phyloP scores from a whole-genome alignment of 116 monocot genomes.

The Phalaenopsis hybrid region DNA sequence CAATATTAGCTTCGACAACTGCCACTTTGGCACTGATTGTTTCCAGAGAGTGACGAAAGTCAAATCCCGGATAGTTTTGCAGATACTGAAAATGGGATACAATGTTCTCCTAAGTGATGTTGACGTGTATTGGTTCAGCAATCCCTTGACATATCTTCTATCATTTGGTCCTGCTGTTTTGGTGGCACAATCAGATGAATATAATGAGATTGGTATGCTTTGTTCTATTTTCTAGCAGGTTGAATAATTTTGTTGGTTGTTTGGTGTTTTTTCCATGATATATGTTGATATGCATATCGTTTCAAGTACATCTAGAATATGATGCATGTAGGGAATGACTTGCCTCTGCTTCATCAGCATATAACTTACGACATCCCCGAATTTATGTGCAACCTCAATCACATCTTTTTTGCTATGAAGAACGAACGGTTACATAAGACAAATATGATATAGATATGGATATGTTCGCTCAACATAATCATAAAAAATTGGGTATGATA shows the following conservation, averaged over 20 bases:
- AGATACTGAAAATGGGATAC: conserved; percentile 73
- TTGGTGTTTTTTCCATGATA: neutral
- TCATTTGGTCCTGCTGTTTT: conserved; percentile 68
- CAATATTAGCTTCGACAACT: conserved; percentile 72
- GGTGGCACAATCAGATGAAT: conserved; percentile 83
- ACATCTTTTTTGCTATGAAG: neutral
- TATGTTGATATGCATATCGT: neutral
- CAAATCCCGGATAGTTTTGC: conserved; percentile 81
- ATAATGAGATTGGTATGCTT: conserved; percentile 62
- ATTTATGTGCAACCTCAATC: neutral
- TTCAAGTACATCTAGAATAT: neutral
- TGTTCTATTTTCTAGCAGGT: neutral
- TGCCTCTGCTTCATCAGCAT: neutral
- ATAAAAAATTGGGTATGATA: neutral
- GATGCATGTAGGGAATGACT: neutral
- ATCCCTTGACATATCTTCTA: conserved; percentile 63
- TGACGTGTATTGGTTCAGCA: conserved; percentile 90
- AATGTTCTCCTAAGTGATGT: conserved; percentile 91
- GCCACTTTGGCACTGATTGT: conserved; percentile 89
- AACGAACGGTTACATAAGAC: neutral
- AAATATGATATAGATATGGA: neutral
- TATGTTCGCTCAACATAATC: neutral
- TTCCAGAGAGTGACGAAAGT: conserved; percentile 92
- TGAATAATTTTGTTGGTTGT: neutral
- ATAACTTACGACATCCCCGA: neutral